Evolutionary conservation across 192 early-diverging fungal genomes (phyloP), one percentile per base, ranked within the genome.

Genomic region (Haplosporangium gracile): DNA sequence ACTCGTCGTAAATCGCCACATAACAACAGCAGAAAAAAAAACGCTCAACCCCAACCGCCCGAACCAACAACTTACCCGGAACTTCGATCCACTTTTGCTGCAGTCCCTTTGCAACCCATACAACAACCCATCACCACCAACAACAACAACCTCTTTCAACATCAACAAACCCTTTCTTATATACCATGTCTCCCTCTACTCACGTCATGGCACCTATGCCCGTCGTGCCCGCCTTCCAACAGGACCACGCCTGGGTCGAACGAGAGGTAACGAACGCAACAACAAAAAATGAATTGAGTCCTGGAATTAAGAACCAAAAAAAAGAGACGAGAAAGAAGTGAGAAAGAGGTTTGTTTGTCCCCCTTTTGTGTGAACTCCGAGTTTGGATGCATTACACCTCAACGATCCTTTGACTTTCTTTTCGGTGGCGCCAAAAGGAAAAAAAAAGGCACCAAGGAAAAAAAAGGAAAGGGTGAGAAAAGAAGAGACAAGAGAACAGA

Each of bases 141-240:
- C 49, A 51, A 51, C 73, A 34, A 81, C 73, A 4, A 53, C 65
- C 32, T 26, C 32, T 38, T 32, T 34, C 11, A 47, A 11, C 63
- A 76, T 9, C 39, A 10, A 10, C 75, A 47, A 10, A 57, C 18
- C 53, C n/a, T n/a, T 49, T 32, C 15, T 34, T 7, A 68, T 20
- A 60, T 71, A 76, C 49, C 60, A 82, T 82, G 80, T 81, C 80
- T 45, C 47, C 73, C 2, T 57, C 74, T n/a, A 63, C 80, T 24
- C 80, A 82, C 49, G 74, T 76, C 69, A 82, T 82, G 80, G 68
- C 80, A 39, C n/a, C 80, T 53, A 82, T 82, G 74, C 42, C 81
- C 63, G 40, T 68, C 49, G 70, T 75, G 73, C 68, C 80, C 11
- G 20, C 63, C 34, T 82, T 82, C 63, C 73, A 57, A 57, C 55